Conservation (phyloP, 768 basidiomycete species). For the Auriscalpium vulgare region DNA sequence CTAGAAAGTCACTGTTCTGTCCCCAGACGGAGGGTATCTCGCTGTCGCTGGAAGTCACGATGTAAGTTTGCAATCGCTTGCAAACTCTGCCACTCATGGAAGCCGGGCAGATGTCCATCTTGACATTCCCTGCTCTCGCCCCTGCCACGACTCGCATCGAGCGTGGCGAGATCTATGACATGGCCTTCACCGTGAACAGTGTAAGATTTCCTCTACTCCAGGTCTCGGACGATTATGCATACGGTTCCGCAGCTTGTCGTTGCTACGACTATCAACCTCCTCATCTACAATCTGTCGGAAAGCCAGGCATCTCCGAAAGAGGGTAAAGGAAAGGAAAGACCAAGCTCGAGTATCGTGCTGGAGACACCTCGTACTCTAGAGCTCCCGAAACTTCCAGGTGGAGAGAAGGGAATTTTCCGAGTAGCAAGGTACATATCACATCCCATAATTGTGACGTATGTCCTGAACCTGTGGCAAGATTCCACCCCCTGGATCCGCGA, state of each 20-base stretch:
- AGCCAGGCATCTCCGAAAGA: slow-evolving; percentile 27
- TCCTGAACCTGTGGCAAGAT: slow-evolving; percentile 32
- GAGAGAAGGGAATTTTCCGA: slow-evolving; percentile 1
- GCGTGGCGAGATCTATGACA: slow-evolving; percentile 81
- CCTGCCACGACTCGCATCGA: slow-evolving; percentile 42
- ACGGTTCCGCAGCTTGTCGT: slow-evolving; percentile 46
- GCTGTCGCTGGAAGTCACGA: slow-evolving; percentile 68
- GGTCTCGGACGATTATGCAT: background rate
- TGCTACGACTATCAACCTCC: slow-evolving; percentile 54
- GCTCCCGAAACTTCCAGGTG: slow-evolving; percentile 7
- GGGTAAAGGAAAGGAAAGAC: slow-evolving; percentile 34
- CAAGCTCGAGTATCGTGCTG: slow-evolving; percentile 11
- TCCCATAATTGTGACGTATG: background rate
- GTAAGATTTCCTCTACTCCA: slow-evolving; percentile 28
- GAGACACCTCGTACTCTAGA: slow-evolving; percentile 7
- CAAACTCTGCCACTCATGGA: background rate
- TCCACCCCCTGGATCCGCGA: slow-evolving; percentile 42
- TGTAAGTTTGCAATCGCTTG: slow-evolving; percentile 32
- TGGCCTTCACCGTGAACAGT: slow-evolving; percentile 60
- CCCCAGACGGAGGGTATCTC: slow-evolving; percentile 55
- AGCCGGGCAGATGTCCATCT: slow-evolving; percentile 15
- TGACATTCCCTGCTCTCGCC: slow-evolving; percentile 27
- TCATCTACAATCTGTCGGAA: slow-evolving; percentile 50
- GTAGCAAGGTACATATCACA: slow-evolving; percentile 3
- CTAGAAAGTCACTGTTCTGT: slow-evolving; percentile 87